phyloP scores from a whole-genome alignment of 1,139 yeast species.

The Petasospora fabianii region DNA sequence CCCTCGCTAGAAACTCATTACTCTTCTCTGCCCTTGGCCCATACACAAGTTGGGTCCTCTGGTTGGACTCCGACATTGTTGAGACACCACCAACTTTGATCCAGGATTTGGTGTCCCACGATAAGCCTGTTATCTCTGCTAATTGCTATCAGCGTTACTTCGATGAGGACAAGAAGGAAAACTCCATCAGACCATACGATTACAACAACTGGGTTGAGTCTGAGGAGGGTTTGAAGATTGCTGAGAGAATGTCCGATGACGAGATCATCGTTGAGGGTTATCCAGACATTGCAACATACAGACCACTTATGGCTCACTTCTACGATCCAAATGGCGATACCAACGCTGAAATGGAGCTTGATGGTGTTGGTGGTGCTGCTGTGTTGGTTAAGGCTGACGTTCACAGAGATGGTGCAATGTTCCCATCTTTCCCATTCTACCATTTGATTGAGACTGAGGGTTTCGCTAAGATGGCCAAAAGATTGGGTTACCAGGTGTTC shows the following conservation, averaged over 20 bases:
- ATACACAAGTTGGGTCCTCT: conserved; percentile 87
- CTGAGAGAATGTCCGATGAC: conserved; percentile 69
- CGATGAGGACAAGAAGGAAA: conserved; percentile 53
- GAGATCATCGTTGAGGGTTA: conserved; percentile 94
- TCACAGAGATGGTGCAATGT: conserved; percentile 98
- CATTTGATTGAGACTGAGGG: conserved; percentile 97
- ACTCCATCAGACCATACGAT: conserved; percentile 83
- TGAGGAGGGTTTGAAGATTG: conserved; percentile 76
- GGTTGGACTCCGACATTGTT: conserved; percentile 93
- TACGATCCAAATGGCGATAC: conserved; percentile 62
- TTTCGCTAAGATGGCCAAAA: conserved; percentile 95
- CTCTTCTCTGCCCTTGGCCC: conserved; percentile 89
- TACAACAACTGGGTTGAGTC: conserved; percentile 96
- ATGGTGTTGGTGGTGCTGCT: conserved; percentile 98
- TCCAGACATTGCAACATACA: conserved; percentile 85
- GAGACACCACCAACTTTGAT: conserved; percentile 80
- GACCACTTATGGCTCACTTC: conserved; percentile 92
- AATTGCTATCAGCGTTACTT: conserved; percentile 84
- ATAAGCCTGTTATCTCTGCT: conserved; percentile 85
- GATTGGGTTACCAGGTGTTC: conserved; percentile 84
- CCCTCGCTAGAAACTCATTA: conserved; percentile 87
- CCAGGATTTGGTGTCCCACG: conserved; percentile 84
- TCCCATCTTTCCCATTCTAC: conserved; percentile 96
- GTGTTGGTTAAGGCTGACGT: conserved; percentile 94
- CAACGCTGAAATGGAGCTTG: conserved; percentile 70